A percentile compares a stretch with the other conserved stretches of the same genome.
Evolutionary conservation across 1,139 yeast genomes (phyloP).

Genomic region (Kodamaea fungicola): DNA sequence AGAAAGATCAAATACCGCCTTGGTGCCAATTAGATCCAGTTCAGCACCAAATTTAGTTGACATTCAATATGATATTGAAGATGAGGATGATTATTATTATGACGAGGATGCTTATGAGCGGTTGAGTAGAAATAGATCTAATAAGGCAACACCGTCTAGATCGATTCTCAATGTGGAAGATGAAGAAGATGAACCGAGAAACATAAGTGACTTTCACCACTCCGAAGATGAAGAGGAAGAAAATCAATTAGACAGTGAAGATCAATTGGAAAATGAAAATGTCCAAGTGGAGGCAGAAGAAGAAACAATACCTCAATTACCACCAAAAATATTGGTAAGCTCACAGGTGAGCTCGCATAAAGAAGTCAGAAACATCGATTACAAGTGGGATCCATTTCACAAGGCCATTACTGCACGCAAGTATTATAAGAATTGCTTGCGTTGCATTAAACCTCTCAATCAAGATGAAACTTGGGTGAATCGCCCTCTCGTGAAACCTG

Average conservation of each 20-base stretch:
- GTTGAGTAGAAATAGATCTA: conserved; percentile 10
- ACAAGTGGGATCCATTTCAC: conserved; percentile 50
- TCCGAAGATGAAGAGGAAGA: conserved; percentile 35
- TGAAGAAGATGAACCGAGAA: conserved; percentile 26
- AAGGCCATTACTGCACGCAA: conserved; percentile 41
- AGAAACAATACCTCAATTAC: background rate
- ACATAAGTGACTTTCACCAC: conserved; percentile 32
- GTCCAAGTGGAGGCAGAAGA: background rate
- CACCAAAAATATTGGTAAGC: background rate
- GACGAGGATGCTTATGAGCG: conserved; percentile 13
- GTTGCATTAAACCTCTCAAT: conserved; percentile 55
- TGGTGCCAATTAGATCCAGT: conserved; percentile 7
- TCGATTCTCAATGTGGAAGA: conserved; percentile 7
- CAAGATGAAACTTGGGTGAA: conserved; percentile 56
- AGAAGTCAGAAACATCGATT: background rate
- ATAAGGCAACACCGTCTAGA: background rate
- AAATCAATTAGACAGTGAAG: conserved; percentile 3
- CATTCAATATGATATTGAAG: conserved; percentile 5
- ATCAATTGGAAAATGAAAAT: background rate
- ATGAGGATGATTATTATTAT: conserved; percentile 9
- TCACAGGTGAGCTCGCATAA: background rate
- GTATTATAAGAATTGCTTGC: conserved; percentile 49
- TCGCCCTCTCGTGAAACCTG: conserved; percentile 43
- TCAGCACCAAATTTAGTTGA: conserved; percentile 9
- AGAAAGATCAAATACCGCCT: background rate